A percentile compares a stretch with the other conserved stretches of the same genome.
phyloP scores from a whole-genome alignment of 331 rosid genomes.

The Pyrus hybrid region DNA sequence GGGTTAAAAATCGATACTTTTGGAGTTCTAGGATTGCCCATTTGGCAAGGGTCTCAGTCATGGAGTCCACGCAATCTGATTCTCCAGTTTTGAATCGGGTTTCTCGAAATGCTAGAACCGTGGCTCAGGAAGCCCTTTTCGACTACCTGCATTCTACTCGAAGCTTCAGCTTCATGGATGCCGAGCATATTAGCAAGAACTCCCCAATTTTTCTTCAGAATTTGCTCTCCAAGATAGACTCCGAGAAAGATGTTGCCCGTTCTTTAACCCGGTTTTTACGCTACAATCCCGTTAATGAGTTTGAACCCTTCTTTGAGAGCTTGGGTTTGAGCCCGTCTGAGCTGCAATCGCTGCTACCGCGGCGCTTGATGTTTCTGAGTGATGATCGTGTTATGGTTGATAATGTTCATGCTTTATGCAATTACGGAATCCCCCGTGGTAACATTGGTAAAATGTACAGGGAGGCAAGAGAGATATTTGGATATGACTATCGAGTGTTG shows the following conservation, averaged over 20 bases:
- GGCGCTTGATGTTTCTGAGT: slow-evolving; percentile 34
- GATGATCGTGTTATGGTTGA: slow-evolving; percentile 51
- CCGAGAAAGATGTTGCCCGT: slow-evolving; percentile 27
- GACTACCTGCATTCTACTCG: slow-evolving; percentile 67
- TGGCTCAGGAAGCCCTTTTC: slow-evolving; percentile 40
- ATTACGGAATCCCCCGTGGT: slow-evolving; percentile 54
- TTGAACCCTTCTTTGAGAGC: slow-evolving; percentile 80
- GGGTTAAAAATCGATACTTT: slow-evolving; percentile 17
- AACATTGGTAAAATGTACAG: slow-evolving; percentile 55
- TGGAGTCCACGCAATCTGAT: not conserved
- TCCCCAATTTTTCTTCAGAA: slow-evolving; percentile 49
- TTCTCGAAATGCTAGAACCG: slow-evolving; percentile 26
- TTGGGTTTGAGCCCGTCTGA: slow-evolving; percentile 50
- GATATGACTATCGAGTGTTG: slow-evolving; percentile 36
- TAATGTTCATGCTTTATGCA: slow-evolving; percentile 41
- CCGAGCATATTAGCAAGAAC: slow-evolving; percentile 60
- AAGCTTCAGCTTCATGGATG: slow-evolving; percentile 41
- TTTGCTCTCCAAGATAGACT: slow-evolving; percentile 27
- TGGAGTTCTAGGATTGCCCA: slow-evolving; percentile 13
- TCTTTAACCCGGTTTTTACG: slow-evolving; percentile 39
- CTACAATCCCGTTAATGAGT: slow-evolving; percentile 70
- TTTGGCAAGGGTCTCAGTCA: slow-evolving; percentile 3
- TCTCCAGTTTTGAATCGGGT: slow-evolving; percentile 16
- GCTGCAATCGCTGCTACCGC: slow-evolving; percentile 39
- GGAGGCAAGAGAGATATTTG: slow-evolving; percentile 60